Base-by-base conservation (phyloP, 2,329 filamentous ascomycete species). In the Emergomyces orientalis region DNA sequence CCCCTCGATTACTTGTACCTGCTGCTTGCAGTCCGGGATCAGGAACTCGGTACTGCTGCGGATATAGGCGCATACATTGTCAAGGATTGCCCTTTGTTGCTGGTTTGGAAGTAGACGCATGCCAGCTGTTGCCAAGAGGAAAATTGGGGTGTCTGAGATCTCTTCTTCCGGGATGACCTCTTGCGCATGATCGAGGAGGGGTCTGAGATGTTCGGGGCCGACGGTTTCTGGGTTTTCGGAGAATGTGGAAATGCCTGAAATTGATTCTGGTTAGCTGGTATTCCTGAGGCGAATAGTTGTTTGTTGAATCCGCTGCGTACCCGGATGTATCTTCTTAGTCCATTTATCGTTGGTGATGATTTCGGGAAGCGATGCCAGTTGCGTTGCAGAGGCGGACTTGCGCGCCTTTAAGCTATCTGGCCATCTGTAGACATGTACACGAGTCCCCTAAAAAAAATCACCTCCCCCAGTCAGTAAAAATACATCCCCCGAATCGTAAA, bases 341-440 rank as follows among this genome's bases (percentile, higher is more conserved):
- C 90, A 94, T 73, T 88, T 82, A 76, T 91, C 88, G 70, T 94
- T 88, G 5, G 92, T 92, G 72, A 89, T 86, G 67, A 99, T 80
- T 69, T 87, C 85, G 2, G 94, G 94, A 34, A 99, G 79, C 59
- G 82, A 85, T 63, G 85, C 83, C 58, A 92, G 73, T 51, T 89
- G 82, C 49, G 84, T 76, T 25, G 78, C 71, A 54, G 82, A 79
- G 43, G 84, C 87, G 62, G 49, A 86, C 78, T 65, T 86, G 70
- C 85, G 80, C 67, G 89, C 88, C 68, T 82, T 82, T 47, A 84
- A 80, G 67, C 87, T 86, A 72, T 95, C 88, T 71, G 92, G 85
- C 94, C 94, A 99, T 76, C 87, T 86, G 78, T 99, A 99, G 63
- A 99, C 86, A 76, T 99, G 91, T 66, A 96, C 83, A 74, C 94